These are phyloP conservation scores for Trichoderma endophyticum DNA, from an alignment of 2,329 filamentous ascomycete species.

Conservation along the genomic window DNA sequence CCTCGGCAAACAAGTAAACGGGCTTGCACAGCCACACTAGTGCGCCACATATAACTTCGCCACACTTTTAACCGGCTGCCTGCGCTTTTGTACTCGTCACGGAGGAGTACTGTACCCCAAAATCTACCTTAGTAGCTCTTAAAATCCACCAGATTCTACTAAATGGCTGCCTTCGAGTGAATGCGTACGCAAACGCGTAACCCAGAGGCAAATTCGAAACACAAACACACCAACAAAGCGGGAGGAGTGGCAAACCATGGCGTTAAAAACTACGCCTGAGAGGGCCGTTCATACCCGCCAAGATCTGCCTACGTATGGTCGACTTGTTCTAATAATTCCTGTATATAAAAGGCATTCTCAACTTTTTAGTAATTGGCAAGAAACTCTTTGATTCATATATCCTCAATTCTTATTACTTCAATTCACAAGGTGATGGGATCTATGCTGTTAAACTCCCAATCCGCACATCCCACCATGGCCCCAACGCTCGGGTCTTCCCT, in stretches of 20 bases:
- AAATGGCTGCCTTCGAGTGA: slow-evolving; percentile 5
- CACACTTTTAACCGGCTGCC: background rate
- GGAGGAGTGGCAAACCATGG: slow-evolving; percentile 1
- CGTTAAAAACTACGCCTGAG: background rate
- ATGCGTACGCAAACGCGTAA: slow-evolving; percentile 12
- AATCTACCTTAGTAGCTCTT: background rate
- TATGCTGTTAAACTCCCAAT: slow-evolving; percentile 7
- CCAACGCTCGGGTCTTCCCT: slow-evolving; percentile 47
- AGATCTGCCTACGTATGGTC: background rate
- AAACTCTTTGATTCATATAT: background rate
- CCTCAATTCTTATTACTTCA: background rate
- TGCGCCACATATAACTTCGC: background rate
- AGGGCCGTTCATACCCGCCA: background rate
- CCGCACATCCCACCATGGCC: slow-evolving; percentile 29
- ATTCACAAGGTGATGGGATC: slow-evolving; percentile 20
- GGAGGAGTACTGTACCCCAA: background rate
- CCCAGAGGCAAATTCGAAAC: background rate
- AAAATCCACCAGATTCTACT: background rate
- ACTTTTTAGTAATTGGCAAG: background rate
- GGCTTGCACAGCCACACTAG: background rate
- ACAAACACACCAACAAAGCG: background rate
- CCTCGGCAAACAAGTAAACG: background rate
- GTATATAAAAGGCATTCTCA: background rate
- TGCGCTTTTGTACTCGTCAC: background rate
- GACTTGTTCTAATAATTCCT: background rate